Base-by-base conservation (phyloP, 768 basidiomycete genomes). In the Collybia sordida region DNA sequence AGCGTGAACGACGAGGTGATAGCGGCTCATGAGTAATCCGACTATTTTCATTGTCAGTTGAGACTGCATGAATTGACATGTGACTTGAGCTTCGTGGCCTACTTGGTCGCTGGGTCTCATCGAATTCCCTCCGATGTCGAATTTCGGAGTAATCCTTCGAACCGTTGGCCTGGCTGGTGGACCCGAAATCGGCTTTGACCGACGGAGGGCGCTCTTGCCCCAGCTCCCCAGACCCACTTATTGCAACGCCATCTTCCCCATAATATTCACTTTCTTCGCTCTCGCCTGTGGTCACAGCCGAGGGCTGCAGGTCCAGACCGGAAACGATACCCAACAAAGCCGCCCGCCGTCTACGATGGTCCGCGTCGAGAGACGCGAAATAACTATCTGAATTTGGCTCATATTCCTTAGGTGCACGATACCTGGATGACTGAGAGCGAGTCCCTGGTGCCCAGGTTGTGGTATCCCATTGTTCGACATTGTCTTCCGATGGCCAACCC, bases 251-350 rank as follows among this genome's bases (percentile, higher is more conserved):
- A 34, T 70, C 62, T 49, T 65, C 66, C 4, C 64, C 67, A 18
- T 44, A 50, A 50, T 69, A 68, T 19, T 72, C 70, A 47, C 64
- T 69, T 46, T 65, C 71, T 7, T 58, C 66, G 12, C 46, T 51
- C 34, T 53, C 56, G 17, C 37, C 39, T 31, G 14, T 12, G 37
- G 39, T 27, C 28, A 23, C 21, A 0, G 28, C 41, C 7, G 38
- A 18, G 2, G 28, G 19, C n/a, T 49, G 31, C 21, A 54, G 27
- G 4, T 60, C 49, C n/a, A 69, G 57, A n/a, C 63, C 67, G 37
- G 66, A 60, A 2, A 77, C 69, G 1, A 75, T 63, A 0, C 68
- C 67, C 14, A 71, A 46, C 6, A 77, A 61, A 4, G 70, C 72
- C 40, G 64, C 66, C 22, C 64, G 66, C n/a, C 69, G 68, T 37